Evolutionary conservation across 768 basidiomycete species (phyloP).

Genomic region (Dentipellis sp.): DNA sequence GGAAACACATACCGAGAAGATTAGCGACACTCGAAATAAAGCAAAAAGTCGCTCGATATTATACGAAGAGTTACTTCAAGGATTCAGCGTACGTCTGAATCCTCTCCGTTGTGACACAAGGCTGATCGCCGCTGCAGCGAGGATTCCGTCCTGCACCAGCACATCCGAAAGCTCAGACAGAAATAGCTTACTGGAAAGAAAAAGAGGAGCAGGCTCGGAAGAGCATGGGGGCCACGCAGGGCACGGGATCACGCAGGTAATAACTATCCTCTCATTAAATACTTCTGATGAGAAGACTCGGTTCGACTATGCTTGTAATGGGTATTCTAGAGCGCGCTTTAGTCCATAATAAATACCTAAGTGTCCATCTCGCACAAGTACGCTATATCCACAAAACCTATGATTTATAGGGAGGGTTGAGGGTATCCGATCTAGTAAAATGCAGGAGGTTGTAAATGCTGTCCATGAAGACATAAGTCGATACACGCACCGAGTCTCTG

Average conservation of each 20-base stretch:
- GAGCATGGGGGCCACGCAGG: conserved; percentile 18
- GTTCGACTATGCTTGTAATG: background rate
- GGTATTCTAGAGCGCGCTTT: too few relatives aligned
- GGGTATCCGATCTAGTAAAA: conserved; percentile 9
- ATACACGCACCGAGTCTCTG: conserved; percentile 29
- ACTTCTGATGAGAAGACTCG: background rate
- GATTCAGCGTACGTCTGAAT: conserved; percentile 52
- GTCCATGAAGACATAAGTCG: too few relatives aligned
- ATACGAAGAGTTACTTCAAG: conserved; percentile 71
- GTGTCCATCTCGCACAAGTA: background rate
- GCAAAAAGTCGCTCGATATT: conserved; percentile 63
- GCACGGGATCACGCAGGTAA: conserved; percentile 11
- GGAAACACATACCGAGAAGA: conserved; percentile 58
- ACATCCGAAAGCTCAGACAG: conserved; percentile 80
- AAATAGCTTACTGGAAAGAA: conserved; percentile 81
- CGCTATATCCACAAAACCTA: conserved; percentile 3
- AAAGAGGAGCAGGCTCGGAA: conserved; percentile 69
- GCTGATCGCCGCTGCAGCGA: conserved; percentile 30
- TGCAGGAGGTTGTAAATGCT: background rate
- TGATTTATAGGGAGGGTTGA: conserved; percentile 27
- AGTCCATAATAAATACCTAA: conserved; percentile 1
- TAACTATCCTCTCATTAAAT: background rate
- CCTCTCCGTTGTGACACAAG: conserved; percentile 1
- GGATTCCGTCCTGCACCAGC: conserved; percentile 54
- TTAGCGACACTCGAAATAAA: conserved; percentile 47